Percentiles rank a stretch among this genome's conserved stretches.
phyloP scores from a whole-genome alignment of 768 basidiomycete genomes.

The Boletus coccyginus region DNA sequence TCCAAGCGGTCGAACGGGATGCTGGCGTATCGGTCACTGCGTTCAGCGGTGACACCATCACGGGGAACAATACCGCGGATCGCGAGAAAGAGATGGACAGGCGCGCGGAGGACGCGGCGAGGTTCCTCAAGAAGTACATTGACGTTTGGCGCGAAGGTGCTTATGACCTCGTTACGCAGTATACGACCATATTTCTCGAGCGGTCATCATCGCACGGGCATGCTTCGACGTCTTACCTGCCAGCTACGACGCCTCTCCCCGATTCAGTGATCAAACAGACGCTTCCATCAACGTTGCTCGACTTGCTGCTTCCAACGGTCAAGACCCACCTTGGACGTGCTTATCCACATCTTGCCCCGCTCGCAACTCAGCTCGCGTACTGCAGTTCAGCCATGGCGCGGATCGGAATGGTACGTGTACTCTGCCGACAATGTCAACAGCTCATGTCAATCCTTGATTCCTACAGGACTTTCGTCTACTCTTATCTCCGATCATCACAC shows the following conservation, averaged over 20 bases:
- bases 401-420: conserved; percentile 64
- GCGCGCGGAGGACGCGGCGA: conserved; percentile 67
- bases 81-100: conserved; percentile 49
- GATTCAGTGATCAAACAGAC: conserved; percentile 29
- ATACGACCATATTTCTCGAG: conserved; percentile 84
- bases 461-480: conserved; percentile 63
- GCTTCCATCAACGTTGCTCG: conserved; percentile 30
- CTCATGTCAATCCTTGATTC: not conserved
- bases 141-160: conserved; percentile 91
- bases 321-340: conserved; percentile 55
- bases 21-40: conserved; percentile 34
- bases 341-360: conserved; percentile 69
- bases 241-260: conserved; percentile 19
- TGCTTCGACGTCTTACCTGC: conserved; percentile 17
- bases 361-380: conserved; percentile 91
- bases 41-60: conserved; percentile 11
- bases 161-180: conserved; percentile 90
- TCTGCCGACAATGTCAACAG: not conserved
- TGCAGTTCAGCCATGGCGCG: conserved; percentile 89
- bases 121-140: conserved; percentile 82
- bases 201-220: conserved; percentile 39
- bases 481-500: conserved; percentile 62
- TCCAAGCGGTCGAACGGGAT: conserved; percentile 52
- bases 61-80: conserved; percentile 25
- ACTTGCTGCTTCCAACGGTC: conserved; percentile 67